phyloP scores from a whole-genome alignment of 352 stramenopile species.

The Phytophthora pistaciae region DNA sequence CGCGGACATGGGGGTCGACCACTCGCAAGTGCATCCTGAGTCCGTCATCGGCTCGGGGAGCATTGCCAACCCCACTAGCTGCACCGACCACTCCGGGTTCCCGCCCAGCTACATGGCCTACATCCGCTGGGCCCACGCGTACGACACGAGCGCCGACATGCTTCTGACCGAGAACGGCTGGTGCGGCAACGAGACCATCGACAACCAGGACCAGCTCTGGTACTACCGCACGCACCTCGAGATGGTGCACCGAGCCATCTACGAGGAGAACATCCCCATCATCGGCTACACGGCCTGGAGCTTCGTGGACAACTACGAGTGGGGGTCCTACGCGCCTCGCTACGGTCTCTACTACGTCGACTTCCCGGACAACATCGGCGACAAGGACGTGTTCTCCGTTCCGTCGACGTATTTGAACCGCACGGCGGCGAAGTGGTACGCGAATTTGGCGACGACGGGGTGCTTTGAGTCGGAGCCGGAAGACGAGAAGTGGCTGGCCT shows the following conservation, averaged over 20 bases:
- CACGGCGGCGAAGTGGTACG: conserved; percentile 50
- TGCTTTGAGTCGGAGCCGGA: conserved; percentile 36
- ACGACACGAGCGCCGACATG: conserved; percentile 49
- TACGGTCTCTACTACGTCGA: conserved; percentile 75
- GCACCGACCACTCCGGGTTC: conserved; percentile 45
- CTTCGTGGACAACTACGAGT: conserved; percentile 43
- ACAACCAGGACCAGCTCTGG: conserved; percentile 66
- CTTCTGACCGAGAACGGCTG: conserved; percentile 76
- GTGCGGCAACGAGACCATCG: conserved; percentile 66
- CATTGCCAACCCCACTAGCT: conserved; percentile 31
- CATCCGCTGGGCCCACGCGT: conserved; percentile 56
- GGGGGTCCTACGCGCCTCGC: conserved; percentile 45
- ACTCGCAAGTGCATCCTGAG: neutral
- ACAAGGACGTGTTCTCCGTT: conserved; percentile 28
- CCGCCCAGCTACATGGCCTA: conserved; percentile 56
- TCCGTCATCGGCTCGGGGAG: conserved; percentile 38
- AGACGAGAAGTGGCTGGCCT: conserved; percentile 39
- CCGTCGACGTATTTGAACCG: conserved; percentile 42
- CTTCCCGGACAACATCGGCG: conserved; percentile 52
- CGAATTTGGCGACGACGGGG: conserved; percentile 23
- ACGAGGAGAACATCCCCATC: conserved; percentile 64
- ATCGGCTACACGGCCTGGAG: conserved; percentile 93
- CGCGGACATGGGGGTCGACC: too few species aligned
- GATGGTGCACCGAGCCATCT: conserved; percentile 59
- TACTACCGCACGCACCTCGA: conserved; percentile 64